Conservation (phyloP, 2,329 filamentous ascomycete genomes). For the Aspergillus intermedius region DNA sequence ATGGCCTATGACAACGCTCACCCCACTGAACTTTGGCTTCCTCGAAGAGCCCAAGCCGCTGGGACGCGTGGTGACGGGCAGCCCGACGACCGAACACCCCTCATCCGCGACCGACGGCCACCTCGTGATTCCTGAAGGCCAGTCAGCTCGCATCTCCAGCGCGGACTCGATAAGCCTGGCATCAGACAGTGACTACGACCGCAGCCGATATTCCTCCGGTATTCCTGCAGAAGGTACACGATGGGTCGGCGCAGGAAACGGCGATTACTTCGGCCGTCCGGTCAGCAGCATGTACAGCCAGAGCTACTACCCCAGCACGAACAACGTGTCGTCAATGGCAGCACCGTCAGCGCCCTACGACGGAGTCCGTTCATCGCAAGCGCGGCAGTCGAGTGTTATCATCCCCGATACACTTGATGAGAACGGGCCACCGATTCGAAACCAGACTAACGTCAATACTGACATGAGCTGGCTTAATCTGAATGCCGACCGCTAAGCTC, state of each 20-base stretch:
- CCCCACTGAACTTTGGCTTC: slow-evolving; percentile 31
- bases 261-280: slow-evolving; percentile 30
- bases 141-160: slow-evolving; percentile 39
- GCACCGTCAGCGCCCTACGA: slow-evolving; percentile 9
- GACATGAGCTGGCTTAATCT: slow-evolving; percentile 43
- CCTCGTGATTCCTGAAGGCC: slow-evolving; percentile 33
- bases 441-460: slow-evolving; percentile 24
- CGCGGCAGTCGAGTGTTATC: slow-evolving; percentile 26
- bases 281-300: slow-evolving; percentile 38
- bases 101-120: slow-evolving; percentile 20
- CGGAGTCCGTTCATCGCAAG: slow-evolving; percentile 8
- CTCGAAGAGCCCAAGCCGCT: slow-evolving; percentile 35
- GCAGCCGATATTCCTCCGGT: slow-evolving; percentile 17
- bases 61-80: slow-evolving; percentile 35
- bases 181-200: slow-evolving; percentile 30
- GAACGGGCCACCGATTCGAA: slow-evolving; percentile 4
- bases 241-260: slow-evolving; percentile 6
- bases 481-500: slow-evolving; percentile 19
- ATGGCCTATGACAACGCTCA: slow-evolving; percentile 35
- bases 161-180: slow-evolving; percentile 35
- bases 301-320: slow-evolving; percentile 27
- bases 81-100: slow-evolving; percentile 36
- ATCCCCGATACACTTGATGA: slow-evolving; percentile 24
- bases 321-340: slow-evolving; percentile 2
- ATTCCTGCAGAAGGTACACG: not conserved